Evolutionary conservation across 2,329 filamentous ascomycete genomes (phyloP).

Genomic region (Pezicula radicicola): DNA sequence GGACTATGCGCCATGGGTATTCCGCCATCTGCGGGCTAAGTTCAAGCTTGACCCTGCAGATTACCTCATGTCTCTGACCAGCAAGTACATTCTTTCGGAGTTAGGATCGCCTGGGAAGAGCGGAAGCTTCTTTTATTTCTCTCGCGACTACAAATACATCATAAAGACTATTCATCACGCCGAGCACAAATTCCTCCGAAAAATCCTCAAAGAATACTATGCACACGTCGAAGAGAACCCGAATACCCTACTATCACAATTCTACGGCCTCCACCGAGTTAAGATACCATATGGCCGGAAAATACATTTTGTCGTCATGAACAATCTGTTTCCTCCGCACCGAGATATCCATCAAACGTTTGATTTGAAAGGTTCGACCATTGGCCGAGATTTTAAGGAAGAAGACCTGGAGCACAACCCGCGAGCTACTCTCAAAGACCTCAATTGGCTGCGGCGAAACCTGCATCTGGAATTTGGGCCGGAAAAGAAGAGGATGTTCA

Average conservation of each 20-base stretch:
- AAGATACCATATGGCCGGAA: conserved; percentile 98
- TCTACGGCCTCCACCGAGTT: conserved; percentile 94
- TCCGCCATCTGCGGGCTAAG: conserved; percentile 81
- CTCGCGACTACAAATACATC: conserved; percentile 98
- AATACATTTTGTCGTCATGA: conserved; percentile 99
- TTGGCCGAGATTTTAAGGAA: conserved; percentile 88
- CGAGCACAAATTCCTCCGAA: conserved; percentile 84
- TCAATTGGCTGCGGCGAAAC: conserved; percentile 91
- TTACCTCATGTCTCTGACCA: conserved; percentile 96
- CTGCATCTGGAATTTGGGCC: conserved; percentile 85
- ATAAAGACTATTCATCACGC: conserved; percentile 99
- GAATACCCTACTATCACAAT: conserved; percentile 94
- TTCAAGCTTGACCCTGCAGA: conserved; percentile 95
- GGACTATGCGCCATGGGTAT: conserved; percentile 99
- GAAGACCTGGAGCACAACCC: conserved; percentile 86
- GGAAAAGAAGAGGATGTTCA: conserved; percentile 81
- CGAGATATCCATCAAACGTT: conserved; percentile 97
- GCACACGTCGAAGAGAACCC: conserved; percentile 89
- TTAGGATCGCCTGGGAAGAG: conserved; percentile 96
- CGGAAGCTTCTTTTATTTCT: conserved; percentile 99
- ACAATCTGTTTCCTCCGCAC: conserved; percentile 97
- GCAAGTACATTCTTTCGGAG: conserved; percentile 98
- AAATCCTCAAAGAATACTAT: conserved; percentile 89
- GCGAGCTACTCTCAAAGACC: conserved; percentile 88
- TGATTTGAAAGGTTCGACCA: conserved; percentile 93